Conservation (phyloP, 306 rosid genomes). For the Argentina anserina region DNA sequence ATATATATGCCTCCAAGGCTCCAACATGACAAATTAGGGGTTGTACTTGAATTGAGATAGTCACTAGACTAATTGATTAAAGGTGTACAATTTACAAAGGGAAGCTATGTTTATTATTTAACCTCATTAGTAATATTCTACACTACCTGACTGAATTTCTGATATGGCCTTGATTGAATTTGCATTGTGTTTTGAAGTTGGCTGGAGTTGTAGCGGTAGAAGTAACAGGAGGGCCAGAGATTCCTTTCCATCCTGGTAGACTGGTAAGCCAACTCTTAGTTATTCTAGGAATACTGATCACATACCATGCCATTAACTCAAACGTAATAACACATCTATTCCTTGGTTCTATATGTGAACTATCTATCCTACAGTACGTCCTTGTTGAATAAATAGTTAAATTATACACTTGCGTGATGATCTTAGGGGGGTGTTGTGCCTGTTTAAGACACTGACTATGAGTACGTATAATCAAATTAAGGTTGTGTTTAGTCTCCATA, state of each 20-base stretch:
- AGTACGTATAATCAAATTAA: too few species aligned
- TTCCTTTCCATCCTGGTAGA: constrained; percentile 61
- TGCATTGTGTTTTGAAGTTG: constrained; percentile 32
- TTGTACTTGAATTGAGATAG: too few species aligned
- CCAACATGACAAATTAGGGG: too few species aligned
- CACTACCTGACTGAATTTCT: not conserved
- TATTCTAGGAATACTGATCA: not conserved
- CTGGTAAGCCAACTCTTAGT: constrained; percentile 31
- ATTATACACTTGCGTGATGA: not conserved
- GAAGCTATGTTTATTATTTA: too few species aligned
- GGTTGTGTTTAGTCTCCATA: not conserved
- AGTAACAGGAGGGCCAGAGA: constrained; percentile 63
- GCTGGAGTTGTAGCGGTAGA: constrained; percentile 65
- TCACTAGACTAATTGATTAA: too few species aligned
- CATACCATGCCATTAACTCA: too few species aligned
- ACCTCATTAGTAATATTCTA: not conserved
- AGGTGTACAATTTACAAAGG: too few species aligned
- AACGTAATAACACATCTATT: not conserved
- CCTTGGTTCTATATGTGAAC: not conserved
- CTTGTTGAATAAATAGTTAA: not conserved
- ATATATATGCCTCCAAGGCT: too few species aligned
- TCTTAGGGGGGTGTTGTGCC: not conserved
- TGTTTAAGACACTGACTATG: too few species aligned
- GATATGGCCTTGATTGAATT: not conserved
- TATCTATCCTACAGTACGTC: not conserved